These are phyloP conservation scores for Millerago galiae DNA, from an alignment of 805 yeast genomes.

Conservation along the genomic window DNA sequence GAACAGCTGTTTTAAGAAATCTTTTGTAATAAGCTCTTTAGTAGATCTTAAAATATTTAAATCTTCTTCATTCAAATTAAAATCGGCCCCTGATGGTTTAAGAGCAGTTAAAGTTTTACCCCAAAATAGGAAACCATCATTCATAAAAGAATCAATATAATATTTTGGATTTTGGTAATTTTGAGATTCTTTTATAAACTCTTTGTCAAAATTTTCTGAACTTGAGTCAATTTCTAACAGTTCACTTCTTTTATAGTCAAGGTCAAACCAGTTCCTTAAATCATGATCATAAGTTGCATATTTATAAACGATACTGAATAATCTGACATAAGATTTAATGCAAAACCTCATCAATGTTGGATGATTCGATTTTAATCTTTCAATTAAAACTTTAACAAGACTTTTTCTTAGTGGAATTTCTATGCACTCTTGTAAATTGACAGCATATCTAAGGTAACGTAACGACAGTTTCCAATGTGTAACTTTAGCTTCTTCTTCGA, in stretches of 20 bases:
- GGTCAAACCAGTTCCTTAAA: conserved; percentile 36
- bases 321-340: conserved; percentile 50
- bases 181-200: conserved; percentile 43
- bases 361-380: conserved; percentile 52
- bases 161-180: conserved; percentile 41
- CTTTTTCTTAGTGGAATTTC: conserved; percentile 40
- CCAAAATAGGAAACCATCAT: conserved; percentile 75
- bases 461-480: conserved; percentile 54
- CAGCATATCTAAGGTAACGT: conserved; percentile 43
- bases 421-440: conserved; percentile 45
- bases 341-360: conserved; percentile 60
- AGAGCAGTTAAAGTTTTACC: conserved; percentile 46
- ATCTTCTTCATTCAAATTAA: conserved; percentile 39
- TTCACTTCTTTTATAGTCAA: conserved; percentile 29
- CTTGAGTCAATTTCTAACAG: conserved; percentile 34
- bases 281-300: conserved; percentile 45
- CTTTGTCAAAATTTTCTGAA: conserved; percentile 12
- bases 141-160: conserved; percentile 51
- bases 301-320: conserved; percentile 39
- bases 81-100: conserved; percentile 22
- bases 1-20: conserved; percentile 52
- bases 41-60: conserved; percentile 32
- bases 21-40: conserved; percentile 40
- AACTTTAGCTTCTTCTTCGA: conserved; percentile 22
- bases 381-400: conserved; percentile 37